A percentile compares a stretch with the other conserved stretches of the same genome.
Evolutionary conservation across 179 eudicot genomes (phyloP).

Genomic region (Nepenthes alata): DNA sequence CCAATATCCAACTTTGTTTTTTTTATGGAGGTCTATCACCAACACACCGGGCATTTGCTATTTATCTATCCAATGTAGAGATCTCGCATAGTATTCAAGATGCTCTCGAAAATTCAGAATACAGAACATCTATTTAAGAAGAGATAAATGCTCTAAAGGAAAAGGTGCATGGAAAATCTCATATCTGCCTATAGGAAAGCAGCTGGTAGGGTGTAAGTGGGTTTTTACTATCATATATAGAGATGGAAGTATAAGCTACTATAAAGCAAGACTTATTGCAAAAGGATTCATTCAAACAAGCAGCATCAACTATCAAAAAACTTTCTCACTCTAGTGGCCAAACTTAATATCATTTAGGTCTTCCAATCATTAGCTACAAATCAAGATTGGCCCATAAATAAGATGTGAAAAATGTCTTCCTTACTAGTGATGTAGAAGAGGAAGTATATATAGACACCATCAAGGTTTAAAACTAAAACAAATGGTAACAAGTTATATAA

Average conservation of each 20-base stretch:
- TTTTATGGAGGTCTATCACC: too few species aligned
- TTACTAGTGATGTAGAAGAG: background rate
- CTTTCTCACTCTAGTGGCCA: background rate
- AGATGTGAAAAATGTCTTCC: background rate
- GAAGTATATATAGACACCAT: conserved; percentile 1
- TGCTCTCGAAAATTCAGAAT: background rate
- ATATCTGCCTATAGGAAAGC: background rate
- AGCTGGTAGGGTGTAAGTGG: background rate
- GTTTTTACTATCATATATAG: background rate
- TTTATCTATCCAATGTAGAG: too few species aligned
- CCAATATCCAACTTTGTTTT: too few species aligned
- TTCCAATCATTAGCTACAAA: background rate
- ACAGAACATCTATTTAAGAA: background rate
- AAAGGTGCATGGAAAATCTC: background rate
- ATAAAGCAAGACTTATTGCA: background rate
- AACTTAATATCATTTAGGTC: background rate
- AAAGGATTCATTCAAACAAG: background rate
- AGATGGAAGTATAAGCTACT: background rate
- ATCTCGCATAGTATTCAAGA: background rate
- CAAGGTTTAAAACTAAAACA: background rate
- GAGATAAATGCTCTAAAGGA: background rate
- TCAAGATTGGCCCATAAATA: background rate
- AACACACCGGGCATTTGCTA: too few species aligned
- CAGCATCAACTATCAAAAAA: background rate
- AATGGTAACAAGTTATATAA: background rate